Conservation (phyloP, 257 asterid genomes). For the Petunia axillaris region DNA sequence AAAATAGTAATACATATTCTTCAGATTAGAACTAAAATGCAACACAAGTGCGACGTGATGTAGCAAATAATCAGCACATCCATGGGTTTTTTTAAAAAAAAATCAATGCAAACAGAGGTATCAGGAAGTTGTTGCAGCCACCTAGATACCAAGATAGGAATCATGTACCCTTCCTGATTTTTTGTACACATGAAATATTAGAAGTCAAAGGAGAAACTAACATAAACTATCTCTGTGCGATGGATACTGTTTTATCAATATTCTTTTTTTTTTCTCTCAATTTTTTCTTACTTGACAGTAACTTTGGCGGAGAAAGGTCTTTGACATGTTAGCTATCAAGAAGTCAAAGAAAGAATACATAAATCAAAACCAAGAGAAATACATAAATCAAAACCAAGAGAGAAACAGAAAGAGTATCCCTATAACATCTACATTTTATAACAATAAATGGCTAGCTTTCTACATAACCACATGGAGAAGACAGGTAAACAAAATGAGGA, state of each 20-base stretch:
- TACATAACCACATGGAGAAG: not conserved
- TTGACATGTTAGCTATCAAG: slow-evolving; percentile 6
- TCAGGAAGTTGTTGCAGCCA: not conserved
- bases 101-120: slow-evolving; percentile 4
- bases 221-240: not conserved
- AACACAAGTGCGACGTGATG: not conserved
- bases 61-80: slow-evolving; percentile 17
- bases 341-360: not conserved
- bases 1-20: not conserved
- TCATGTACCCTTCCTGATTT: not conserved
- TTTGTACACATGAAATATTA: not conserved
- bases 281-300: slow-evolving; percentile 14
- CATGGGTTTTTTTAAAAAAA: not conserved
- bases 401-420: not conserved
- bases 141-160: not conserved
- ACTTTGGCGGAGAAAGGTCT: not conserved
- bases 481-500: not conserved
- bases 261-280: not conserved
- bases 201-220: not conserved
- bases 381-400: not conserved
- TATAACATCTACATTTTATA: not conserved
- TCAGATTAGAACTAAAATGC: slow-evolving; percentile 6
- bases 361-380: not conserved
- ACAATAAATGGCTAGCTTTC: not conserved
- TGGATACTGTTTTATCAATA: not conserved